Percentiles rank a stretch among this genome's conserved stretches.
phyloP scores from a whole-genome alignment of 2,329 filamentous ascomycete species.

The Emericellopsis atlantica region DNA sequence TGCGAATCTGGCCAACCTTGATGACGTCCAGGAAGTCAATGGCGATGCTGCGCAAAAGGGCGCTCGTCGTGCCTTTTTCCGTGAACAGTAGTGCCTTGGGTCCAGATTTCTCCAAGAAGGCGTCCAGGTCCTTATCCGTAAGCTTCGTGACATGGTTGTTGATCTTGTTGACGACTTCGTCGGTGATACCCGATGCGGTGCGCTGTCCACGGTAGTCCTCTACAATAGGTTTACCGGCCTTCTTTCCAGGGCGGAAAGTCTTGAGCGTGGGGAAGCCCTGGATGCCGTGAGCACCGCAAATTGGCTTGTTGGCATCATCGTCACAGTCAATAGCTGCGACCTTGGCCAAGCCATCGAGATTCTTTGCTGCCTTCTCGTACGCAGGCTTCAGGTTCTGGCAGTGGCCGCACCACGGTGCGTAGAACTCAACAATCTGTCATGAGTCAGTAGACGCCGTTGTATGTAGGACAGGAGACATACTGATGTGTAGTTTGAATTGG shows the following conservation, averaged over 20 bases:
- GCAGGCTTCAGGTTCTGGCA: conserved; percentile 92
- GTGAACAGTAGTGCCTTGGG: conserved; percentile 88
- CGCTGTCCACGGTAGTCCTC: conserved; percentile 85
- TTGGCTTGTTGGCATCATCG: conserved; percentile 78
- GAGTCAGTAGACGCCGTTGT: not conserved
- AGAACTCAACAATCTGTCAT: conserved; percentile 63
- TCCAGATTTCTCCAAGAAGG: conserved; percentile 59
- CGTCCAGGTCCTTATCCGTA: conserved; percentile 65
- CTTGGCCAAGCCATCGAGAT: conserved; percentile 81
- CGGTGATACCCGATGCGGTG: conserved; percentile 75
- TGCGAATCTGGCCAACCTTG: conserved; percentile 67
- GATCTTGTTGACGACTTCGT: conserved; percentile 75
- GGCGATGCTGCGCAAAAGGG: conserved; percentile 70
- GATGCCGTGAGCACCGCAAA: conserved; percentile 77
- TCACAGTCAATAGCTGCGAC: conserved; percentile 94
- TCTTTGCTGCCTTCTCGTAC: conserved; percentile 87
- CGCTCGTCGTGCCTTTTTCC: conserved; percentile 79
- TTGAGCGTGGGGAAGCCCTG: conserved; percentile 95
- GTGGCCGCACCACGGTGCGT: conserved; percentile 95
- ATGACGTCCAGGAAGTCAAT: conserved; percentile 82
- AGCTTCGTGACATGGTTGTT: conserved; percentile 81
- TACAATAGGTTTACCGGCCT: conserved; percentile 61
- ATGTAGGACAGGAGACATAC: conserved; percentile 35
- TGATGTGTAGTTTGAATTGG: conserved; percentile 81
- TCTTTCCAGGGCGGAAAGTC: conserved; percentile 77